phyloP scores from a whole-genome alignment of 2,329 filamentous ascomycete species.

The Monosporascus sp. region DNA sequence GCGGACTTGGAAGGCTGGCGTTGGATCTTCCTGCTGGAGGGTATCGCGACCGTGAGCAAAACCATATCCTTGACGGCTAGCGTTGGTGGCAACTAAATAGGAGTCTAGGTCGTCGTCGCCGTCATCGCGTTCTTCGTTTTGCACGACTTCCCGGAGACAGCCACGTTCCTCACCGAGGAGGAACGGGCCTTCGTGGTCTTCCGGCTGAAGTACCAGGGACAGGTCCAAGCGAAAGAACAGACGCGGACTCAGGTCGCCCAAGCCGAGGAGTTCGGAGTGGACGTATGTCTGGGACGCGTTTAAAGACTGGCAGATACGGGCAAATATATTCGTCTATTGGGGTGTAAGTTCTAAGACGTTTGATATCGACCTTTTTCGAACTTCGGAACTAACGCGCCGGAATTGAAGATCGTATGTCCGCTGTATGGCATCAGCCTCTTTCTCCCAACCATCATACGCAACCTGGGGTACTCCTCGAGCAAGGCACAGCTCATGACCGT shows the following conservation, averaged over 20 bases:
- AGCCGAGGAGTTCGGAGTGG: slow-evolving; percentile 71
- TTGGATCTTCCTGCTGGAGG: slow-evolving; percentile 67
- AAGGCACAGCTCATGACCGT: slow-evolving; percentile 60
- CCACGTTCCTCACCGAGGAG: slow-evolving; percentile 64
- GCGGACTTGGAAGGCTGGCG: slow-evolving; percentile 56
- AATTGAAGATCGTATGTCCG: slow-evolving; percentile 42
- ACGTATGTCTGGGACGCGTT: slow-evolving; percentile 67
- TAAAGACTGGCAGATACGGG: slow-evolving; percentile 74
- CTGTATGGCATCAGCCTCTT: slow-evolving; percentile 54
- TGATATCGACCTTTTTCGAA: slow-evolving; percentile 3
- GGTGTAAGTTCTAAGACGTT: slow-evolving; percentile 41
- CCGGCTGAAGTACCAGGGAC: slow-evolving; percentile 60
- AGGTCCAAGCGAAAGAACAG: slow-evolving; percentile 42
- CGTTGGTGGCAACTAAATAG: not conserved
- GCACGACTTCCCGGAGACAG: slow-evolving; percentile 76
- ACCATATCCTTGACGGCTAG: not conserved
- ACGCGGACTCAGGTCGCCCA: slow-evolving; percentile 43
- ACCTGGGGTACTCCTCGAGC: slow-evolving; percentile 51
- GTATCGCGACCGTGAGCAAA: slow-evolving; percentile 55
- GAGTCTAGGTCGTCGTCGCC: slow-evolving; percentile 48
- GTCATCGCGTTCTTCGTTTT: slow-evolving; percentile 64
- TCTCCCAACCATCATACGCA: slow-evolving; percentile 59
- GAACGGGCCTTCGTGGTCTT: slow-evolving; percentile 68
- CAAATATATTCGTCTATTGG: slow-evolving; percentile 58
- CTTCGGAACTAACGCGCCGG: slow-evolving; percentile 32